Base-by-base conservation (phyloP, 345 rosid genomes). In the Trapa bicornis region DNA sequence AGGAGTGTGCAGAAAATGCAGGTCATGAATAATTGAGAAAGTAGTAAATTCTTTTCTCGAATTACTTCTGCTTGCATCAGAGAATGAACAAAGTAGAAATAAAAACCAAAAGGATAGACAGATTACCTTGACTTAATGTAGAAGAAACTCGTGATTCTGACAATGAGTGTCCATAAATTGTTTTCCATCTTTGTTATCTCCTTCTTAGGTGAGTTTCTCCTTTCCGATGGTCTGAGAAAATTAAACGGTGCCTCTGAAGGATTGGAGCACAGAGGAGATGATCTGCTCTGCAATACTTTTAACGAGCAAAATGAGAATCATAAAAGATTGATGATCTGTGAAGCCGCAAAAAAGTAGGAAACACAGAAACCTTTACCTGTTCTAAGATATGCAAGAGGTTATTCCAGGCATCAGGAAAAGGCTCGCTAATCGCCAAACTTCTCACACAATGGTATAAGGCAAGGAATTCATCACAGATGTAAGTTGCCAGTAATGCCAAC, bases 351-450 rank as follows among this genome's bases (percentile, higher is more conserved):
- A 68, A 37, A 14, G 71, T 16, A 54, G 10, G 52, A 48, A 33
- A 37, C 2, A 57, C 10, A 57, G 37, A 71, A 33, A 4, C 58
- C 61, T 56, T 85, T 81, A 94, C 99, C 83, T 81, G 87, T 78
- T 94, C 97, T 67, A 91, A 87, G 69, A 87, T 78, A 69, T 83
- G 72, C 68, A 76, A 61, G 53, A 94, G 95, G 85, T 94, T 94
- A 75, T 85, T 80, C 80, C 79, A 78, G 57, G 97, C 91, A 80
- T 92, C 96, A 33, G 92, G 97, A 69, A 94, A 94, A 62, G 95
- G 97, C 65, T 94, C 99, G 76, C 83, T 89, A 62, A 91, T 88
- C 13, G 99, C 96, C 75, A 94, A 81, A 78, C 99, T 94, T 84
- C 99, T 82, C 61, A 94, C 73, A 65, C 91, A 94, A 63, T 88